Conservation (phyloP, 1,284 basidiomycete genomes). For the Coniferiporia weirii region DNA sequence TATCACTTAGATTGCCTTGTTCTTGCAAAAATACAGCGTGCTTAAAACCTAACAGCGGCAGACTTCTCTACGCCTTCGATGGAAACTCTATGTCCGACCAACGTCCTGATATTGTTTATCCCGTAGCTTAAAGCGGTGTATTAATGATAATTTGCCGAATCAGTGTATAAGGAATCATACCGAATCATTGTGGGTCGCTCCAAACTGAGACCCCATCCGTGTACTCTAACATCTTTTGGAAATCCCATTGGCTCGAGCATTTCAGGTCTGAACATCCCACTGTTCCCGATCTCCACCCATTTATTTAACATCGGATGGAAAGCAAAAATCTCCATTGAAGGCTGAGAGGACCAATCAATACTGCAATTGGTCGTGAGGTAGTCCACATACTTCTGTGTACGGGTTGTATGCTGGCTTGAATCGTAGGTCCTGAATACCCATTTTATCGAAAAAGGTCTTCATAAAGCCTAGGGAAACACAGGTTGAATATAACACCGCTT, state of each 20-base stretch:
- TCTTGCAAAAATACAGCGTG: neutral
- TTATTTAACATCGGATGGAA: constrained; percentile 93
- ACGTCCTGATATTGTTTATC: constrained; percentile 94
- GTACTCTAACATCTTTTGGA: constrained; percentile 93
- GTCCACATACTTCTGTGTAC: constrained; percentile 79
- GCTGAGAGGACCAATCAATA: constrained; percentile 40
- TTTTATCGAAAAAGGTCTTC: constrained; percentile 97
- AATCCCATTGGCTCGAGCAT: constrained; percentile 99
- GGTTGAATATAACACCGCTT: constrained; percentile 4
- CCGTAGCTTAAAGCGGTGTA: constrained; percentile 48
- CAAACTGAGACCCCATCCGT: constrained; percentile 94
- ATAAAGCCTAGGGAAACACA: constrained; percentile 71
- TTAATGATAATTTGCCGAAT: constrained; percentile 9
- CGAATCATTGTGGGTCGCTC: constrained; percentile 99
- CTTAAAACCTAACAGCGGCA: constrained; percentile 82
- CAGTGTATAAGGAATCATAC: constrained; percentile 32
- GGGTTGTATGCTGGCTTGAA: constrained; percentile 99
- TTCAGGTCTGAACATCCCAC: constrained; percentile 99
- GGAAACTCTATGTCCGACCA: constrained; percentile 96
- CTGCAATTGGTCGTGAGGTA: neutral
- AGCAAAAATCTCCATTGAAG: constrained; percentile 98
- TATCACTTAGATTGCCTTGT: neutral
- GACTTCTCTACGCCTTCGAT: constrained; percentile 86
- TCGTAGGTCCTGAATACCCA: constrained; percentile 89
- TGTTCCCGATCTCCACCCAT: constrained; percentile 96